Evolutionary conservation across 305 asterid species (phyloP).

Genomic region (Fraxinus dipetala): DNA sequence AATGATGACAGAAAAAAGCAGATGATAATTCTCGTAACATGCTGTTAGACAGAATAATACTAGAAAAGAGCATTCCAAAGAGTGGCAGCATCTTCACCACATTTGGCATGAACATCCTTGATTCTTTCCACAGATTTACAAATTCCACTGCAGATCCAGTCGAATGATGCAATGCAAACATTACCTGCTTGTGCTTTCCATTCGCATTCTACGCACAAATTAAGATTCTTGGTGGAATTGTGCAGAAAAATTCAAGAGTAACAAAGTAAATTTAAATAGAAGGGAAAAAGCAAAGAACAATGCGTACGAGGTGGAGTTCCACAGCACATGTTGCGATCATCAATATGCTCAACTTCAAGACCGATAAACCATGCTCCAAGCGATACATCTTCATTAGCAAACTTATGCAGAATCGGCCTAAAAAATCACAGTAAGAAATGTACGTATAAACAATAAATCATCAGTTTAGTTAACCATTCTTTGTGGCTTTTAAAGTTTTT

Average conservation of each 20-base stretch:
- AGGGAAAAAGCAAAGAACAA: neutral
- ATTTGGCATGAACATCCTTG: constrained; percentile 46
- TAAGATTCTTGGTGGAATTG: neutral
- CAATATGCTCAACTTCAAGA: constrained; percentile 43
- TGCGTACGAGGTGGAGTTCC: constrained; percentile 38
- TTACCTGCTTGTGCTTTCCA: constrained; percentile 50
- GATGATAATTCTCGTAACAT: neutral
- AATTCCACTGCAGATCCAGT: constrained; percentile 68
- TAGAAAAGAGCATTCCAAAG: constrained; percentile 48
- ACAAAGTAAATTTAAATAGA: neutral
- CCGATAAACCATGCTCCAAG: constrained; percentile 50
- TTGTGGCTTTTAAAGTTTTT: neutral
- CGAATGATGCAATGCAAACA: constrained; percentile 51
- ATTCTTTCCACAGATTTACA: constrained; percentile 59
- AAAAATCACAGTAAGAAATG: neutral
- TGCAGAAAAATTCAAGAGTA: neutral
- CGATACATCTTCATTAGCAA: constrained; percentile 49
- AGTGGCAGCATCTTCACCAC: constrained; percentile 49
- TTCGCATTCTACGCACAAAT: constrained; percentile 44
- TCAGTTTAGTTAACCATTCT: neutral
- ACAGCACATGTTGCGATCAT: constrained; percentile 45
- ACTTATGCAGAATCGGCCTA: constrained; percentile 44
- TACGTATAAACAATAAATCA: neutral
- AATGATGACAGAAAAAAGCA: neutral
- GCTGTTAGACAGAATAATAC: neutral